Evolutionary conservation across 345 rosid species (phyloP).

Genomic region (Aquilaria yunnanensis): DNA sequence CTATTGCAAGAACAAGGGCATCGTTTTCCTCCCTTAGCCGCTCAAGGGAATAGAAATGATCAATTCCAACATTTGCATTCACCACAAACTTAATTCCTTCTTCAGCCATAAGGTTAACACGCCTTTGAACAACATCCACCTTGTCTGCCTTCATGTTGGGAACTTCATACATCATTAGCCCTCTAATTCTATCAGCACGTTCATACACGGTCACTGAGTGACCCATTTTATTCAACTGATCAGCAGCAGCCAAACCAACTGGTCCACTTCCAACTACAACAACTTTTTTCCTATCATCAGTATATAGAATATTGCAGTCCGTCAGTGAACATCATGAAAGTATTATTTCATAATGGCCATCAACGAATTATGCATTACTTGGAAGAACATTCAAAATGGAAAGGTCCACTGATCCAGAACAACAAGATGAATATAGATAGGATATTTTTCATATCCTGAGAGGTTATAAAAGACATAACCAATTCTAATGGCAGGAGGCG

Average conservation of each 20-base stretch:
- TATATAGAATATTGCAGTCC: too few relatives aligned
- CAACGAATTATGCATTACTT: neutral
- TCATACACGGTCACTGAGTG: slow-evolving; percentile 83
- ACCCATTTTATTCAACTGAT: slow-evolving; percentile 86
- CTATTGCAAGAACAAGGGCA: too few relatives aligned
- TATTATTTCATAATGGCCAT: neutral
- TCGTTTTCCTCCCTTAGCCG: too few relatives aligned
- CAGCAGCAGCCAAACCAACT: slow-evolving; percentile 89
- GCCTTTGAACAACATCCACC: slow-evolving; percentile 78
- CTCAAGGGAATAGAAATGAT: too few relatives aligned
- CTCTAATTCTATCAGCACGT: slow-evolving; percentile 86
- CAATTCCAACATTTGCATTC: too few relatives aligned
- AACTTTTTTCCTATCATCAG: too few relatives aligned
- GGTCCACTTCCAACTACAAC: slow-evolving; percentile 91
- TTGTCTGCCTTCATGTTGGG: slow-evolving; percentile 97
- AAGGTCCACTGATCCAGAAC: too few relatives aligned
- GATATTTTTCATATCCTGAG: neutral
- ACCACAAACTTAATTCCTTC: too few relatives aligned
- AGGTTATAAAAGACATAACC: slow-evolving; percentile 39
- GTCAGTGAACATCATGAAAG: neutral
- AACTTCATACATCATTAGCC: slow-evolving; percentile 97
- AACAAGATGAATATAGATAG: neutral
- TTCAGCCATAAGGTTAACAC: slow-evolving; percentile 72
- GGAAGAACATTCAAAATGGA: too few relatives aligned
- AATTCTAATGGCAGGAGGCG: slow-evolving; percentile 64